Conservation (phyloP, 2,329 filamentous ascomycete genomes). For the Scedosporium dehoogii region DNA sequence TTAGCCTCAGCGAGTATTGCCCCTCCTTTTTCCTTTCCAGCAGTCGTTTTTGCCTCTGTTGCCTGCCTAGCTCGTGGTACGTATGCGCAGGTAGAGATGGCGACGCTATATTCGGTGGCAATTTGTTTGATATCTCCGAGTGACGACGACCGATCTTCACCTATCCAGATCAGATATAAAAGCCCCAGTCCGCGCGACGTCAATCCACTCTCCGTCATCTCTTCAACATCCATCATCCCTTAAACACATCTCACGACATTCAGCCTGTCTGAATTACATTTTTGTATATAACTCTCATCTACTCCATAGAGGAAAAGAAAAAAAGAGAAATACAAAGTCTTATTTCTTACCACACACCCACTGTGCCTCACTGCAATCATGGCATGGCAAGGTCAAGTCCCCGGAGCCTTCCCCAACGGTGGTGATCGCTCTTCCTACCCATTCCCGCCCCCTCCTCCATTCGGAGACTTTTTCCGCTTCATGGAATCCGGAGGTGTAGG, state of each 20-base stretch:
- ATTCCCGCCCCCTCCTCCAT: not conserved
- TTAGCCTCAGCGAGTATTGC: not conserved
- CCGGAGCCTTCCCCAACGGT: not conserved
- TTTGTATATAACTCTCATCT: not conserved
- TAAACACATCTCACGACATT: not conserved
- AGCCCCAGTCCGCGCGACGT: not conserved
- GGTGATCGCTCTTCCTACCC: not conserved
- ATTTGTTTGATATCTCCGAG: not conserved
- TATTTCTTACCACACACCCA: not conserved
- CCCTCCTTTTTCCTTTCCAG: not conserved
- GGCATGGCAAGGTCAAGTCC: not conserved
- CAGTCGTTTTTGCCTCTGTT: not conserved
- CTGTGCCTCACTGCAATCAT: not conserved
- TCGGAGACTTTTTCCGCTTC: constrained; percentile 3
- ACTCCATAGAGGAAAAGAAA: not conserved
- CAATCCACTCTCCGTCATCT: not conserved
- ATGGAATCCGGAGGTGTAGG: not conserved
- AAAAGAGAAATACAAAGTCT: not conserved
- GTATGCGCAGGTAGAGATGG: not conserved
- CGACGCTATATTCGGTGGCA: not conserved
- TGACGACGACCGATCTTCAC: not conserved
- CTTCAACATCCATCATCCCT: not conserved
- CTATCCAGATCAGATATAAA: not conserved
- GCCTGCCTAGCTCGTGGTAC: not conserved
- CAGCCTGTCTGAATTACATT: not conserved